Percentiles rank a stretch among this genome's conserved stretches.
phyloP scores from a whole-genome alignment of 2,329 filamentous ascomycete genomes.

The Botrytis aclada region DNA sequence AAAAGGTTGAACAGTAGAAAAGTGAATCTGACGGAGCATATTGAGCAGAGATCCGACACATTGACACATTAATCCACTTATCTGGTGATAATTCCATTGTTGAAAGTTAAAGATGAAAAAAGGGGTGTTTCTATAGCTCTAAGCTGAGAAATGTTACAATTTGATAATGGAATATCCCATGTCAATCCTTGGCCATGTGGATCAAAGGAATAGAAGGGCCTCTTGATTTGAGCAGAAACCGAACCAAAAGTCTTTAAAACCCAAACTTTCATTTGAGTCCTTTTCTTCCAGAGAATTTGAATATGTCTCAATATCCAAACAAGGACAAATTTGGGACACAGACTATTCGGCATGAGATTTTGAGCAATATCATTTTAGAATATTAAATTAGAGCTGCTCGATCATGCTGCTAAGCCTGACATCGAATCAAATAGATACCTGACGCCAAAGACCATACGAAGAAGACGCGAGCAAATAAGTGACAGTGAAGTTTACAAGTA shows the following conservation, averaged over 20 bases:
- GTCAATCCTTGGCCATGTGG: no score
- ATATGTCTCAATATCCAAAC: no score
- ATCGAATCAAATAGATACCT: neutral
- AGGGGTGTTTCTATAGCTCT: no score
- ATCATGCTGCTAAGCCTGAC: neutral
- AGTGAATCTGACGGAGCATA: neutral
- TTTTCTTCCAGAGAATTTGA: neutral
- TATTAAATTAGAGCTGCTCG: rapidly evolving
- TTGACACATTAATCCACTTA: rapidly evolving
- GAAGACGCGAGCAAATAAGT: no score
- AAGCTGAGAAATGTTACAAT: no score
- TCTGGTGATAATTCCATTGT: no score
- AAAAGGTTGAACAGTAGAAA: neutral
- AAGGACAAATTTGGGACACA: no score
- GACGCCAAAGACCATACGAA: no score
- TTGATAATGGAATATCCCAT: no score
- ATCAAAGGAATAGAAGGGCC: no score
- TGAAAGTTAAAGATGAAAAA: no score
- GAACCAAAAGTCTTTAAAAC: neutral
- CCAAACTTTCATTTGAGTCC: rapidly evolving
- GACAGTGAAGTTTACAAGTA: neutral
- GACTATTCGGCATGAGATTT: no score
- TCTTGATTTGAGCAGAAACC: neutral
- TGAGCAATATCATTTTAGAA: neutral
- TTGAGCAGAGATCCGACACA: neutral